Conservation (phyloP, 1,284 basidiomycete genomes). For the Marasmius fiardii region DNA sequence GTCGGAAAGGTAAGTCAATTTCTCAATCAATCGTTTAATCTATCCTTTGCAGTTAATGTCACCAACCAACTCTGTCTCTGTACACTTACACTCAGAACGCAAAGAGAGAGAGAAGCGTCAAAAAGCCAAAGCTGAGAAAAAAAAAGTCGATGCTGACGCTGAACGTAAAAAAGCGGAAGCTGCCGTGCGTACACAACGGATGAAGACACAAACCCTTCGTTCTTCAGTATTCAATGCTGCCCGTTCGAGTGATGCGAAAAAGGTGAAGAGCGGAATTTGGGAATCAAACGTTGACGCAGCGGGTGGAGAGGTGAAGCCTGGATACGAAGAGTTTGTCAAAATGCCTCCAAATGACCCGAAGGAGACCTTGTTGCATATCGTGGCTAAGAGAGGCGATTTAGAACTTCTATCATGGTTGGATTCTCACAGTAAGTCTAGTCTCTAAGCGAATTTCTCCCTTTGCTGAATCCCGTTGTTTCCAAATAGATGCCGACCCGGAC, state of each 20-base stretch:
- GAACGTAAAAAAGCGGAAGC: constrained; percentile 49
- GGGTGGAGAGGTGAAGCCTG: constrained; percentile 61
- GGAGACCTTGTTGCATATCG: constrained; percentile 70
- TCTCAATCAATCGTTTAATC: constrained; percentile 7
- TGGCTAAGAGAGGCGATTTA: constrained; percentile 46
- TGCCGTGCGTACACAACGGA: constrained; percentile 40
- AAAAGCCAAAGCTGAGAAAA: constrained; percentile 47
- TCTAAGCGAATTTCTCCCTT: constrained; percentile 16
- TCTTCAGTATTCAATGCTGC: constrained; percentile 63
- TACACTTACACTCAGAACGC: constrained; percentile 48
- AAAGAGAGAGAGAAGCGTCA: constrained; percentile 54
- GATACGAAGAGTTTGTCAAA: constrained; percentile 51
- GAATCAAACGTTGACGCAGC: constrained; percentile 66
- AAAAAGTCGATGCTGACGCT: constrained; percentile 51
- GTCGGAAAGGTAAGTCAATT: constrained; percentile 43
- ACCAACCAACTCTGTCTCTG: no score
- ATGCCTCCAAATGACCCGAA: constrained; percentile 45
- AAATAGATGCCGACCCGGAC: constrained; percentile 63
- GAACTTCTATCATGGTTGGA: constrained; percentile 66
- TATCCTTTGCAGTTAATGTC: not conserved
- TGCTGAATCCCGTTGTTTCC: constrained; percentile 18
- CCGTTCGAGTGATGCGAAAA: constrained; percentile 43
- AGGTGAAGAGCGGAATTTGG: constrained; percentile 63
- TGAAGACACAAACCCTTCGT: constrained; percentile 50
- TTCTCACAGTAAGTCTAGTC: constrained; percentile 51